A percentile compares a stretch with the other conserved stretches of the same genome.
Conservation (phyloP, 805 yeast species). For the Metschnikowia amazonensis region DNA sequence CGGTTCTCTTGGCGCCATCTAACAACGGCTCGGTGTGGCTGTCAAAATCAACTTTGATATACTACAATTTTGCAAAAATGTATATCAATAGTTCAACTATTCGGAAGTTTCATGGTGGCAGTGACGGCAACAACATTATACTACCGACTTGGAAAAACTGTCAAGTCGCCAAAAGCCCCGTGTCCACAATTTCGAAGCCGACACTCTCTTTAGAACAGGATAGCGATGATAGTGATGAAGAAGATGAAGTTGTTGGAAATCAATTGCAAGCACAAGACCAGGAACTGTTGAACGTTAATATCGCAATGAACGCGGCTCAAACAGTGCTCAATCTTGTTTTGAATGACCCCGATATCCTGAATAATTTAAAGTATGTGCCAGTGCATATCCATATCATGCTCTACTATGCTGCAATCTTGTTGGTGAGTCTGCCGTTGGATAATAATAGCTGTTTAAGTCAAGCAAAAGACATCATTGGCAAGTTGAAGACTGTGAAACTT, state of each 20-base stretch:
- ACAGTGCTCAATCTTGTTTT: slow-evolving; percentile 57
- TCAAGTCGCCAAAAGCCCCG: not conserved
- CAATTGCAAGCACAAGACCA: slow-evolving; percentile 25
- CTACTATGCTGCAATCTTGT: slow-evolving; percentile 59
- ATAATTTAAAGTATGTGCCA: slow-evolving; percentile 59
- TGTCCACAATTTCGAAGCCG: not conserved
- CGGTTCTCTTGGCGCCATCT: slow-evolving; percentile 60
- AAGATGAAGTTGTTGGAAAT: slow-evolving; percentile 22
- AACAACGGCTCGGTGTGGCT: slow-evolving; percentile 59
- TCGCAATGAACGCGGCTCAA: slow-evolving; percentile 61
- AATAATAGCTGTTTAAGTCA: slow-evolving; percentile 17
- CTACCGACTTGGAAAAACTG: slow-evolving; percentile 34
- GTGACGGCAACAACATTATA: slow-evolving; percentile 21
- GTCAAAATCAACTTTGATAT: slow-evolving; percentile 63
- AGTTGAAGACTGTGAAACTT: slow-evolving; percentile 41
- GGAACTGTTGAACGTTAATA: slow-evolving; percentile 37
- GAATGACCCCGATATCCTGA: slow-evolving; percentile 54
- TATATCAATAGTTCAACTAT: slow-evolving; percentile 57
- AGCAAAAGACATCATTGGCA: slow-evolving; percentile 28
- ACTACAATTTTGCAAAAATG: slow-evolving; percentile 73
- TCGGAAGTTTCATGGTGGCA: slow-evolving; percentile 35
- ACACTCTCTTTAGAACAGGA: slow-evolving; percentile 8
- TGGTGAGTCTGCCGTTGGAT: slow-evolving; percentile 45
- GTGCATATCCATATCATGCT: slow-evolving; percentile 71
- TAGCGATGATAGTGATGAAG: slow-evolving; percentile 17